Evolutionary conservation across 345 rosid species (phyloP).

Genomic region (Melaleuca alternifolia): DNA sequence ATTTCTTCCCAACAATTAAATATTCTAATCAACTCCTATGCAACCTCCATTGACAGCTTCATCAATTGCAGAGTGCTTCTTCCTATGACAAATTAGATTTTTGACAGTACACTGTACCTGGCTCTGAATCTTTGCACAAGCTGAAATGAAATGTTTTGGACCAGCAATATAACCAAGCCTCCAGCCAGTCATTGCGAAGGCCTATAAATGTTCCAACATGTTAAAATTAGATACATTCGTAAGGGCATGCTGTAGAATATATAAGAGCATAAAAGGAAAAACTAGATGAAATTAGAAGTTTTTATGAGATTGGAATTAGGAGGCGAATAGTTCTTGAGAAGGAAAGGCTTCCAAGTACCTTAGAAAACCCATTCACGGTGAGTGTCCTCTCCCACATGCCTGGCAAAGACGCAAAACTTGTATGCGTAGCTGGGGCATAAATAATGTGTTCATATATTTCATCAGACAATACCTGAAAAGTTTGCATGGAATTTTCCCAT

Average conservation of each 20-base stretch:
- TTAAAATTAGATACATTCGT: background rate
- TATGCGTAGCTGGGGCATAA: conserved; percentile 83
- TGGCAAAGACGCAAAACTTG: conserved; percentile 93
- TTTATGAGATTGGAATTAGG: background rate
- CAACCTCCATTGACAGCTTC: background rate
- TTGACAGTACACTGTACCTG: conserved; percentile 46
- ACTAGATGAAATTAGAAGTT: background rate
- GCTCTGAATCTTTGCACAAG: conserved; percentile 94
- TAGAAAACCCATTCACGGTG: conserved; percentile 93
- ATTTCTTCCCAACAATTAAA: background rate
- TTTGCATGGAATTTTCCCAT: background rate
- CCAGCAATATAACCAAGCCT: conserved; percentile 95
- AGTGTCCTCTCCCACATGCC: conserved; percentile 93
- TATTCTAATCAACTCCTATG: background rate
- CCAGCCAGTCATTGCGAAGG: conserved; percentile 99
- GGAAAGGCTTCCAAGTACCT: conserved; percentile 34
- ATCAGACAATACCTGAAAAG: conserved; percentile 73
- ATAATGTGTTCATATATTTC: conserved; percentile 97
- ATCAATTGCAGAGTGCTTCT: background rate
- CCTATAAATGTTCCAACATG: conserved; percentile 29
- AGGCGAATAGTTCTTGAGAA: background rate
- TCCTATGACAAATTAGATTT: background rate
- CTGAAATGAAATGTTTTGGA: conserved; percentile 83
- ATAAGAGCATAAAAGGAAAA: background rate
- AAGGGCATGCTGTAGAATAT: background rate